Conservation (phyloP, 2,329 filamentous ascomycete species). For the Paraphaeosphaeria minitans region DNA sequence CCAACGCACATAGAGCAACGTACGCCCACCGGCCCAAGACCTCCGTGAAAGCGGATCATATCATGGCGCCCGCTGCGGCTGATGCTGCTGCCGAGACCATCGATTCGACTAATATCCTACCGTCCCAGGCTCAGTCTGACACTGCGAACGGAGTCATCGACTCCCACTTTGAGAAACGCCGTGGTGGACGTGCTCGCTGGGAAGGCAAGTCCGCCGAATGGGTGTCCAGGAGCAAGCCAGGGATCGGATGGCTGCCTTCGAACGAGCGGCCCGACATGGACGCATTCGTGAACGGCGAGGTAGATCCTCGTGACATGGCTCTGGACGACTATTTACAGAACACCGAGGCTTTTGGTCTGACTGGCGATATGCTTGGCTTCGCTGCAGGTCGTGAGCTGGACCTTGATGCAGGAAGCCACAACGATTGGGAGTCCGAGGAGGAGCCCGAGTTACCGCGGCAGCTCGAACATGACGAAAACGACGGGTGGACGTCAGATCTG, state of each 20-base stretch:
- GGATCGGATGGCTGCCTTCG: slow-evolving; percentile 42
- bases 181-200: slow-evolving; percentile 37
- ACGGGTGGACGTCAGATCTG: slow-evolving; percentile 52
- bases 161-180: slow-evolving; percentile 30
- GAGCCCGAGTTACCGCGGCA: slow-evolving; percentile 16
- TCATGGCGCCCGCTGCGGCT: not conserved
- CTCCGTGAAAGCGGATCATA: not conserved
- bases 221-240: slow-evolving; percentile 43
- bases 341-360: slow-evolving; percentile 55
- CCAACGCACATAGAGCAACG: slow-evolving; percentile 5
- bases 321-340: slow-evolving; percentile 75
- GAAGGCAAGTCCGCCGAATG: slow-evolving; percentile 36
- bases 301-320: slow-evolving; percentile 42
- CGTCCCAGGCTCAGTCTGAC: slow-evolving; percentile 12
- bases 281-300: slow-evolving; percentile 25
- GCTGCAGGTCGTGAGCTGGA: slow-evolving; percentile 41
- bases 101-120: too few species aligned
- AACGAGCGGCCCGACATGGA: slow-evolving; percentile 29
- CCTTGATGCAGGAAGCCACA: slow-evolving; percentile 37
- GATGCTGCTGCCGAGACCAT: not conserved
- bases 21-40: not conserved
- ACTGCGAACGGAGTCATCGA: slow-evolving; percentile 28
- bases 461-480: slow-evolving; percentile 16
- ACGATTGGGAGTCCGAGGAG: slow-evolving; percentile 37
- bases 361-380: slow-evolving; percentile 36